Conservation (phyloP, 306 rosid genomes). For the Amphicarpaea edgeworthii region DNA sequence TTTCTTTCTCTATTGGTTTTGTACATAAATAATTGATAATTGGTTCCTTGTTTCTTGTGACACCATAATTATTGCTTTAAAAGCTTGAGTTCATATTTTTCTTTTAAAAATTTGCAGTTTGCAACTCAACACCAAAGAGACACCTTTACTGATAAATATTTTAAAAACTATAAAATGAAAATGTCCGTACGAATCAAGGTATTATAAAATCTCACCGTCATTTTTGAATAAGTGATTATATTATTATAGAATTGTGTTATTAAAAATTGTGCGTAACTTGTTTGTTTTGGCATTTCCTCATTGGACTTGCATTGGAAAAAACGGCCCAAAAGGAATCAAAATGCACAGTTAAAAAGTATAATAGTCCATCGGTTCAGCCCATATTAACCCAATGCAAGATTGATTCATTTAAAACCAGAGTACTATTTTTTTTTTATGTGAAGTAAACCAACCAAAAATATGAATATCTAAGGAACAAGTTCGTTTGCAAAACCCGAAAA, state of each 20-base stretch:
- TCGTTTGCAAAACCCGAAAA: neutral
- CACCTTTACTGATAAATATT: neutral
- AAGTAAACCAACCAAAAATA: neutral
- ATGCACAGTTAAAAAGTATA: neutral
- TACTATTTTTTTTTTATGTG: too few species aligned
- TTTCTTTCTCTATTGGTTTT: constrained; percentile 17
- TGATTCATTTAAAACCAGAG: neutral
- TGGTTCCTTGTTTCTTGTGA: constrained; percentile 3
- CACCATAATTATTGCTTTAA: neutral
- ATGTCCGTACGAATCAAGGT: neutral
- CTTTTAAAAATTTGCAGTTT: neutral
- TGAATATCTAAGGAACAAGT: neutral
- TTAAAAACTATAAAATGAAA: neutral
- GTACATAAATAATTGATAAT: constrained; percentile 1
- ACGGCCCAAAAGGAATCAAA: neutral
- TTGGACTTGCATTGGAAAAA: neutral
- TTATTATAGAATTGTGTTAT: neutral
- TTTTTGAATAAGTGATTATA: constrained; percentile 12
- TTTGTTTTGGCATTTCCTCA: too few species aligned
- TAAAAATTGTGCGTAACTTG: neutral
- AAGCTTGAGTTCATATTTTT: too few species aligned
- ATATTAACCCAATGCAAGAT: too few species aligned
- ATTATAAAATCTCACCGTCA: neutral
- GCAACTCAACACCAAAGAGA: neutral
- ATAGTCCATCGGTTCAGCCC: neutral